Evolutionary conservation across 495 filamentous ascomycete species (phyloP).

Genomic region (Cercophora newfieldiana): DNA sequence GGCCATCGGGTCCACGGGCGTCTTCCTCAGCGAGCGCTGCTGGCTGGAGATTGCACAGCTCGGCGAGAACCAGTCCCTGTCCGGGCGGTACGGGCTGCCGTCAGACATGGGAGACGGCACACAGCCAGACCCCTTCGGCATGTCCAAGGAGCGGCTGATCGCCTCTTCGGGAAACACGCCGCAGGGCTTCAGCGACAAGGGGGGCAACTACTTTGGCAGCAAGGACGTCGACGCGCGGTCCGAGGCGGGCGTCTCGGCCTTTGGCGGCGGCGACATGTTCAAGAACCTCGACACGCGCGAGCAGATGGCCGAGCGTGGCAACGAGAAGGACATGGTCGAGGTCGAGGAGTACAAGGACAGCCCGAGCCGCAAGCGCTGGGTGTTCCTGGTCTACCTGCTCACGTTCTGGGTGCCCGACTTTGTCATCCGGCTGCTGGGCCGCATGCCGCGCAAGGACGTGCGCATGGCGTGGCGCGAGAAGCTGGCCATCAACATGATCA

Average conservation of each 20-base stretch:
- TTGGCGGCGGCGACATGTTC: conserved; percentile 95
- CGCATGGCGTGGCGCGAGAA: conserved; percentile 95
- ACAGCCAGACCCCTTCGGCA: conserved; percentile 51
- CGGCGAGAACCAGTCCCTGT: conserved; percentile 57
- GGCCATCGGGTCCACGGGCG: conserved; percentile 83
- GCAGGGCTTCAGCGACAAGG: conserved; percentile 71
- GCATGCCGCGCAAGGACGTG: conserved; percentile 93
- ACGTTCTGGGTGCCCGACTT: conserved; percentile 90
- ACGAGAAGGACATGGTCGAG: conserved; percentile 85
- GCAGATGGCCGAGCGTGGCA: conserved; percentile 93
- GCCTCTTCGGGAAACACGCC: conserved; percentile 57
- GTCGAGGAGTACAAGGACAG: conserved; percentile 80
- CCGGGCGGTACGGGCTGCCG: conserved; percentile 51
- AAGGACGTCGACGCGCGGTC: conserved; percentile 82
- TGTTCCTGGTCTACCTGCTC: conserved; percentile 79
- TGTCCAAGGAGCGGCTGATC: conserved; percentile 72
- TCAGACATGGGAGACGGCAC: conserved; percentile 47
- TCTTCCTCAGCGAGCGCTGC: conserved; percentile 93
- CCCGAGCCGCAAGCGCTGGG: conserved; percentile 86
- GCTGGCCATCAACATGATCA: conserved; percentile 95
- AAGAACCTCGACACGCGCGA: conserved; percentile 89
- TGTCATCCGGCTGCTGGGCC: conserved; percentile 70
- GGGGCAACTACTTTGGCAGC: conserved; percentile 78
- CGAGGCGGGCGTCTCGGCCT: conserved; percentile 84
- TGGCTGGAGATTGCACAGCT: conserved; percentile 87